Percentiles rank a stretch among this genome's conserved stretches.
These are phyloP conservation scores for Aspergillus leporis DNA, from an alignment of 495 filamentous ascomycete species.

Conservation along the genomic window DNA sequence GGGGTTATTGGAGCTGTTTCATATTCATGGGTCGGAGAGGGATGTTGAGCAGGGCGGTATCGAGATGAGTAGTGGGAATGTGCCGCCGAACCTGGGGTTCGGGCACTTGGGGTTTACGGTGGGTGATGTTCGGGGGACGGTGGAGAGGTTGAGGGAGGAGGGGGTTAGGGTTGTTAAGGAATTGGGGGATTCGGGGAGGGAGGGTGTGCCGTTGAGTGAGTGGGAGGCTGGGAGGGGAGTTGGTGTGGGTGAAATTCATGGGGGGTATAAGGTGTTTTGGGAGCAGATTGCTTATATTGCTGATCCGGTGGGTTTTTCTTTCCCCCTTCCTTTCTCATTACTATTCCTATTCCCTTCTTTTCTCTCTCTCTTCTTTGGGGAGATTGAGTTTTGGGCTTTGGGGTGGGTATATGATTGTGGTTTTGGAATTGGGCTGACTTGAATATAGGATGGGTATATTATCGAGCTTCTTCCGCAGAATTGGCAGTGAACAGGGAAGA, in stretches of 20 bases:
- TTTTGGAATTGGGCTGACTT: neutral
- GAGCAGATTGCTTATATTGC: constrained; percentile 41
- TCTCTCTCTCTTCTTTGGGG: neutral
- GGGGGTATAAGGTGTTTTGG: constrained; percentile 37
- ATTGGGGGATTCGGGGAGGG: constrained; percentile 29
- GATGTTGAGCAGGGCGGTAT: constrained; percentile 7
- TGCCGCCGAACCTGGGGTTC: constrained; percentile 37
- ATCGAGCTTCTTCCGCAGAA: constrained; percentile 24
- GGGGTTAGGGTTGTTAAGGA: constrained; percentile 42
- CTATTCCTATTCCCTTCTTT: too few species aligned
- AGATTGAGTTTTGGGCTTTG: too few species aligned
- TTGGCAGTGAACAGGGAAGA: neutral
- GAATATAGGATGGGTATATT: constrained; percentile 27
- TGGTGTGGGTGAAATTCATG: constrained; percentile 36
- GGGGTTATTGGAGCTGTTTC: constrained; percentile 38
- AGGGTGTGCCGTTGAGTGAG: constrained; percentile 33
- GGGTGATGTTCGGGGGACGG: constrained; percentile 31
- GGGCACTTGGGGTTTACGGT: constrained; percentile 44
- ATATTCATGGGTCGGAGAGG: constrained; percentile 37
- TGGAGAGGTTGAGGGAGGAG: constrained; percentile 30
- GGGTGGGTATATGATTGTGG: neutral
- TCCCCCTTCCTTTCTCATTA: neutral
- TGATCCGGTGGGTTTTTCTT: constrained; percentile 38
- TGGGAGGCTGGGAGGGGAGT: constrained; percentile 40
- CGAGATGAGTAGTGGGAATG: constrained; percentile 30